Conservation (phyloP, 495 filamentous ascomycete genomes). For the Hypoxylon trugodes region DNA sequence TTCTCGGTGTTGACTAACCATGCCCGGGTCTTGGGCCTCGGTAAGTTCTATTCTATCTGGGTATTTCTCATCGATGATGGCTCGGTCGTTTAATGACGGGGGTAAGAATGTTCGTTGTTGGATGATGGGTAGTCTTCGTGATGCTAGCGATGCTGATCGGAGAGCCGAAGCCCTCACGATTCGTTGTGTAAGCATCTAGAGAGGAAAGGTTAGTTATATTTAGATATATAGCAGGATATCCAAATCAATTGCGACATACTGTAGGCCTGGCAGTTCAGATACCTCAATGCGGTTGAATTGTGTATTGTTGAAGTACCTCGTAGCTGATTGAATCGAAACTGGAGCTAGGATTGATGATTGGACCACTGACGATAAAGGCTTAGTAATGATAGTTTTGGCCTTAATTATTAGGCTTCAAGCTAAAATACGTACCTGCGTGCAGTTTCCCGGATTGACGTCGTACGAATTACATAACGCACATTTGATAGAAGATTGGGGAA, state of each 20-base stretch:
- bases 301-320: constrained; percentile 6
- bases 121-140: constrained; percentile 55
- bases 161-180: constrained; percentile 62
- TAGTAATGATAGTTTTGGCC: constrained; percentile 25
- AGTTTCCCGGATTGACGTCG: constrained; percentile 3
- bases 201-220: background rate
- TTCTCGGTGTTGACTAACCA: constrained; percentile 59
- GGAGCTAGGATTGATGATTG: constrained; percentile 7
- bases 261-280: constrained; percentile 23
- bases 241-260: constrained; percentile 32
- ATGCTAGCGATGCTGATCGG: constrained; percentile 57
- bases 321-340: background rate
- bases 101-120: constrained; percentile 62
- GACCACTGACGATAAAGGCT: constrained; percentile 24
- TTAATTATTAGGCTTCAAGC: background rate
- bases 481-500: constrained; percentile 2
- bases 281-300: constrained; percentile 21
- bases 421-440: background rate
- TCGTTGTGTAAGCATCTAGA: constrained; percentile 73
- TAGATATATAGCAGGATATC: background rate
- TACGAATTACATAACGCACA: constrained; percentile 16
- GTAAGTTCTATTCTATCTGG: constrained; percentile 58
- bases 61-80: constrained; percentile 59
- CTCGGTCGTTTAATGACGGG: constrained; percentile 47
- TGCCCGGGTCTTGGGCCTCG: constrained; percentile 76